A percentile compares a stretch with the other conserved stretches of the same genome.
These are phyloP conservation scores for Cyanophora paradoxa DNA, from an alignment of 78 protist species.

Conservation along the genomic window DNA sequence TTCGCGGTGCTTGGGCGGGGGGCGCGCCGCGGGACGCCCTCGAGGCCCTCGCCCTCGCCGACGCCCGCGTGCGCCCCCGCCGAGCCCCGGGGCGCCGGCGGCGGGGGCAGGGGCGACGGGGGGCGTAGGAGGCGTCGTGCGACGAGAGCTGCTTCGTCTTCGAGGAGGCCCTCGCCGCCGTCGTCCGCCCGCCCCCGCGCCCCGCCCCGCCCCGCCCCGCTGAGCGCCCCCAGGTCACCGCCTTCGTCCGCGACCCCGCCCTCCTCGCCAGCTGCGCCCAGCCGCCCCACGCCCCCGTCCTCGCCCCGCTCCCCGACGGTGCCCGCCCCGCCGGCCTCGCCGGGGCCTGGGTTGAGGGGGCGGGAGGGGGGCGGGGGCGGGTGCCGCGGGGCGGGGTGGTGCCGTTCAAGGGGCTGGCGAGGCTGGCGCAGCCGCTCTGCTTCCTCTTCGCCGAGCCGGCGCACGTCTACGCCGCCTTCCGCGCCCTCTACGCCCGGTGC, in stretches of 20 bases:
- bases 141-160: conserved; percentile 31
- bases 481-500: conserved; percentile 3
- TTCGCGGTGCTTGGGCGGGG: neutral
- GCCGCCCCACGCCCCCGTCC: neutral
- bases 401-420: conserved; percentile 22
- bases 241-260: neutral
- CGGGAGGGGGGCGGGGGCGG: neutral
- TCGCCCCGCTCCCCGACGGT: too few relatives aligned
- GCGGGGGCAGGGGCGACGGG: too few relatives aligned
- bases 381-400: conserved; percentile 28
- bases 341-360: neutral
- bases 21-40: too few relatives aligned
- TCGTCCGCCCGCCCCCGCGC: too few relatives aligned
- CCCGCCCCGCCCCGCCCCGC: neutral
- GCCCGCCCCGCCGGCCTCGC: too few relatives aligned
- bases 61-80: too few relatives aligned
- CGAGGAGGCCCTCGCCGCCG: too few relatives aligned
- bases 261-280: neutral
- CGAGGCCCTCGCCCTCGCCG: too few relatives aligned
- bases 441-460: conserved; percentile 6
- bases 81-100: too few relatives aligned
- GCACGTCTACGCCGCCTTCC: conserved; percentile 7
- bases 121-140: neutral
- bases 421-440: conserved; percentile 20
- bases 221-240: neutral